Conservation (phyloP, 2,329 filamentous ascomycete species). For the Fusarium mangiferae region DNA sequence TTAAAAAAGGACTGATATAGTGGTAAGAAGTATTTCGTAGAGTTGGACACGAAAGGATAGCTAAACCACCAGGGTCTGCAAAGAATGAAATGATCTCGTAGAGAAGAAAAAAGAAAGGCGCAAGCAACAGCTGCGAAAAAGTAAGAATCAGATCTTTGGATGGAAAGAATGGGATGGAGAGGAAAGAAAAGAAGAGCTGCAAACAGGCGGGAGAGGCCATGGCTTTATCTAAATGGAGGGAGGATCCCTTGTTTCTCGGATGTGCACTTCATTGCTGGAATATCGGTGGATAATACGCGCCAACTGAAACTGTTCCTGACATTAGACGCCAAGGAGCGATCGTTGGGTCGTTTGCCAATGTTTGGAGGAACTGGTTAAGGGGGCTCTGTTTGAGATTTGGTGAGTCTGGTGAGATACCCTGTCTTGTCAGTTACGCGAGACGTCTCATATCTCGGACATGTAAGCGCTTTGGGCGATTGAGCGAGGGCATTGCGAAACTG, state of each 20-base stretch:
- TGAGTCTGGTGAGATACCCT: constrained; percentile 16
- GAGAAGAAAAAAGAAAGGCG: constrained; percentile 41
- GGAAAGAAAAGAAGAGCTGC: neutral
- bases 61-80: constrained; percentile 44
- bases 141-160: constrained; percentile 31
- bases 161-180: constrained; percentile 43
- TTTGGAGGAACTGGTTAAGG: neutral
- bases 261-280: constrained; percentile 40
- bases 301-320: constrained; percentile 37
- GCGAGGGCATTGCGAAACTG: neutral
- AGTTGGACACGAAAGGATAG: constrained; percentile 13
- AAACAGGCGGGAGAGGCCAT: neutral
- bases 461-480: constrained; percentile 21
- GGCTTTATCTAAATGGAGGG: constrained; percentile 14
- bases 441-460: constrained; percentile 36
- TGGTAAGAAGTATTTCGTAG: neutral
- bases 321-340: constrained; percentile 20
- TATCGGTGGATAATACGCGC: constrained; percentile 17
- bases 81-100: constrained; percentile 42
- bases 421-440: constrained; percentile 23
- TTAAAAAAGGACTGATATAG: constrained; percentile 8
- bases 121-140: constrained; percentile 43
- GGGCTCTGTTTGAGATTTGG: constrained; percentile 9
- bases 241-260: constrained; percentile 9
- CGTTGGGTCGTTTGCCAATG: constrained; percentile 14